These are phyloP conservation scores for Parietichytrium sp. DNA, from an alignment of 108 stramenopile species.

Conservation along the genomic window DNA sequence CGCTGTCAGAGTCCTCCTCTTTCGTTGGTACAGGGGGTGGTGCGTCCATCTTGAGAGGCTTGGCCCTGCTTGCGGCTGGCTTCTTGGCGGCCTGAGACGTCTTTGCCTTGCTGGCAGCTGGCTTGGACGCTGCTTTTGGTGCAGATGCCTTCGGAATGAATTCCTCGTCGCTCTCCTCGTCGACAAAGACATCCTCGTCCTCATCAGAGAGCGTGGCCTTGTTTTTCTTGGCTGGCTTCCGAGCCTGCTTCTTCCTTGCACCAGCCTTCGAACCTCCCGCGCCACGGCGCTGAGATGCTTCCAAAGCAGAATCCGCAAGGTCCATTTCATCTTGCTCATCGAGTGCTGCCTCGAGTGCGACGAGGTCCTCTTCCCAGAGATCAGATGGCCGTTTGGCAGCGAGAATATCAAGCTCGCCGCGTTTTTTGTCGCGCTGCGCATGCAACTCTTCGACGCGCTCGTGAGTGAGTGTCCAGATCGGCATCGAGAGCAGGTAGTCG, in stretches of 20 bases:
- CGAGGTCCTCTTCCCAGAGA: constrained; percentile 89
- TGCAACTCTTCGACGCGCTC: constrained; percentile 89
- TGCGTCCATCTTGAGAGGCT: background rate
- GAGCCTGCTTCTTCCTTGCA: constrained; percentile 43
- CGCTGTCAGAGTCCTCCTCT: constrained; percentile 26
- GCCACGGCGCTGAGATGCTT: constrained; percentile 6
- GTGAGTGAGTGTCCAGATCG: constrained; percentile 92
- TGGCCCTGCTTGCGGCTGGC: too few relatives aligned
- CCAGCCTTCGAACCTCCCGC: constrained; percentile 47
- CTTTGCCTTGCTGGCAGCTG: constrained; percentile 37
- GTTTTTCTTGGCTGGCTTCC: constrained; percentile 41
- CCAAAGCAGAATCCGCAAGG: constrained; percentile 48
- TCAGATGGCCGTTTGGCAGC: constrained; percentile 73
- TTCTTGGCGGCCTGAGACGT: background rate
- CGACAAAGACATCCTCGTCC: constrained; percentile 36
- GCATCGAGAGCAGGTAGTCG: constrained; percentile 97
- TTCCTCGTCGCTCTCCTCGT: constrained; percentile 41
- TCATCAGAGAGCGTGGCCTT: constrained; percentile 49
- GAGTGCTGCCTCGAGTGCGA: constrained; percentile 83
- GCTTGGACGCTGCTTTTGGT: constrained; percentile 43
- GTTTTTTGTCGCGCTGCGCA: constrained; percentile 76
- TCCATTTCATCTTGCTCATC: constrained; percentile 71
- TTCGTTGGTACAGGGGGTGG: background rate
- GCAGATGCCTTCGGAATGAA: constrained; percentile 33
- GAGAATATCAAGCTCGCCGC: constrained; percentile 72